Percentiles rank a stretch among this genome's conserved stretches.
phyloP scores from a whole-genome alignment of 805 yeast genomes.

The Ogataea henricii region DNA sequence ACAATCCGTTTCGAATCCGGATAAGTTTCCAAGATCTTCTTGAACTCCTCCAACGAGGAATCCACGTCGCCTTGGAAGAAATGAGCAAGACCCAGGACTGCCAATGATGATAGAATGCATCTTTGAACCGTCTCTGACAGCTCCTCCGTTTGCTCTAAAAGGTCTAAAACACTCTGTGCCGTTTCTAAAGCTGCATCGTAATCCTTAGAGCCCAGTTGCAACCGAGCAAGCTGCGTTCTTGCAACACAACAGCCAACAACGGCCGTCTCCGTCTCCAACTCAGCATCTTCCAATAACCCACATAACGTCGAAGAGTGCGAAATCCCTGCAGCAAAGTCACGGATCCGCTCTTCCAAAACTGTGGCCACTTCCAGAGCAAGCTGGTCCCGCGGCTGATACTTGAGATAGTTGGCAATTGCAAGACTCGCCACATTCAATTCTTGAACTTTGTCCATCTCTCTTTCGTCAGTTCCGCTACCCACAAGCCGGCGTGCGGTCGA shows the following conservation, averaged over 20 bases:
- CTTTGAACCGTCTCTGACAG: slow-evolving; percentile 35
- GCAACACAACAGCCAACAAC: slow-evolving; percentile 56
- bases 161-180: slow-evolving; percentile 56
- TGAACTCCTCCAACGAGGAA: slow-evolving; percentile 67
- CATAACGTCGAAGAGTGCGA: slow-evolving; percentile 49
- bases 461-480: slow-evolving; percentile 42
- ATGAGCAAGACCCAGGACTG: slow-evolving; percentile 70
- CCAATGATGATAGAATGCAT: slow-evolving; percentile 55
- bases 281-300: slow-evolving; percentile 35
- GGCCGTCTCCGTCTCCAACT: slow-evolving; percentile 25
- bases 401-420: slow-evolving; percentile 67
- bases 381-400: slow-evolving; percentile 58
- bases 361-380: slow-evolving; percentile 59
- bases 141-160: slow-evolving; percentile 44
- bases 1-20: slow-evolving; percentile 67
- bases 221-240: slow-evolving; percentile 72
- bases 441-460: slow-evolving; percentile 61
- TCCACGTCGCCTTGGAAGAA: slow-evolving; percentile 67
- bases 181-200: slow-evolving; percentile 61
- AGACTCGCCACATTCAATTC: slow-evolving; percentile 65
- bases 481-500: slow-evolving; percentile 52
- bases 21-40: slow-evolving; percentile 56
- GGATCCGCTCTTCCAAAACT: slow-evolving; percentile 67
- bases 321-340: slow-evolving; percentile 58
- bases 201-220: slow-evolving; percentile 59